Percentiles rank a stretch among this genome's conserved stretches.
Evolutionary conservation across 2,329 filamentous ascomycete species (phyloP).

Genomic region (Fusarium liriodendri): DNA sequence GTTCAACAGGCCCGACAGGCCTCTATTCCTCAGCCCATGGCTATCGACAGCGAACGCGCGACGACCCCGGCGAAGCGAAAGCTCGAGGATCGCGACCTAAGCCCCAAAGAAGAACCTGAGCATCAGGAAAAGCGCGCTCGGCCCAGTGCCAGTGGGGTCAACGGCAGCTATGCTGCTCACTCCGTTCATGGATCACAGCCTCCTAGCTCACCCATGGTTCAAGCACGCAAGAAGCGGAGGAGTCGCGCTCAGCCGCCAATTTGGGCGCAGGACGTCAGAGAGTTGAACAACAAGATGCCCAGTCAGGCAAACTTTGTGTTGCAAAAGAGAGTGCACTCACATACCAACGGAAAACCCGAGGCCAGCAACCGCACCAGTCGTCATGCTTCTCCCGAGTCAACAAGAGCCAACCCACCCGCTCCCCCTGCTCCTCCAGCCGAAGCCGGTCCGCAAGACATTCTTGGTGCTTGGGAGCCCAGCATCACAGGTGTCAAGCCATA

Average conservation of each 20-base stretch:
- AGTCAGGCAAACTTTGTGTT: constrained; percentile 46
- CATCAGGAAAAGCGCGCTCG: constrained; percentile 56
- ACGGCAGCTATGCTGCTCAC: constrained; percentile 50
- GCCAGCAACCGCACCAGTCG: constrained; percentile 55
- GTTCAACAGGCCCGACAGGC: constrained; percentile 17
- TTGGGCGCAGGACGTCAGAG: constrained; percentile 60
- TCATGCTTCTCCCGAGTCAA: constrained; percentile 47
- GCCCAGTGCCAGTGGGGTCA: constrained; percentile 62
- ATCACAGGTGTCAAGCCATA: constrained; percentile 77
- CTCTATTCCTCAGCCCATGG: constrained; percentile 42
- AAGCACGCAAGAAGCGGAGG: constrained; percentile 54
- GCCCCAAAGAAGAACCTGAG: constrained; percentile 62
- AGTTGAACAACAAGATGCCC: constrained; percentile 51
- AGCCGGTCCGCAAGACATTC: constrained; percentile 48
- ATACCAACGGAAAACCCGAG: constrained; percentile 54
- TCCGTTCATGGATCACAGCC: constrained; percentile 37
- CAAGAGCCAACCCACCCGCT: constrained; percentile 33
- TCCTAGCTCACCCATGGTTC: constrained; percentile 47
- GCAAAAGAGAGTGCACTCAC: constrained; percentile 42
- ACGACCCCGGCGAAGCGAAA: constrained; percentile 56
- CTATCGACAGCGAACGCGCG: constrained; percentile 45
- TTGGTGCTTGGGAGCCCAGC: constrained; percentile 73
- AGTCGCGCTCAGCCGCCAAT: constrained; percentile 54
- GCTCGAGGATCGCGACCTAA: constrained; percentile 55
- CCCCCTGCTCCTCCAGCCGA: constrained; percentile 25